Base-by-base conservation (phyloP, 768 basidiomycete genomes). In the Tylopilus vinaceipallidus region DNA sequence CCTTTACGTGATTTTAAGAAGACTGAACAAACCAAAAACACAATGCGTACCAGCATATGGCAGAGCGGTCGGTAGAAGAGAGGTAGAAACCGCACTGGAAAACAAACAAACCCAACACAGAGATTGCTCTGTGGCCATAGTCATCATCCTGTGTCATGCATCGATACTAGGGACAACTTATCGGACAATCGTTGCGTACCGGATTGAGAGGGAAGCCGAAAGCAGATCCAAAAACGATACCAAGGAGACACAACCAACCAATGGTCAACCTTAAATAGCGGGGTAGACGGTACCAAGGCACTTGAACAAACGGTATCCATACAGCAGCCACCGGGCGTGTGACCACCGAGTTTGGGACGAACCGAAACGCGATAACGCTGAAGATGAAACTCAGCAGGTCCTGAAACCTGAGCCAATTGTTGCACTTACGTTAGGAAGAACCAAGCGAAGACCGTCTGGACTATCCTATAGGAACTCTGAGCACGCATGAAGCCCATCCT, bases 371-470 rank as follows among this genome's bases (percentile, higher is more conserved):
- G 53, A 91, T 91, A 53, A 89, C 75, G 6, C 83, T 86, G 22
- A 20, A 40, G 38, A 44, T 20, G 37, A 30, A 44, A 20, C 27
- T 45, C 23, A 40, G n/a, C 55, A 37, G 29, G 39, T 9, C 6
- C 42, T 16, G 39, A 40, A 42, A 46, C 20, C 10, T 22, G 17
- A 26, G 43, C 52, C 27, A 23, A 51, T 29, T 7, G 45, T 39
- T 50, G 26, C 12, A 72, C 82, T 59, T 57, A 86, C 86, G 80
- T 55, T 55, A 92, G 73, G 72, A 92, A 90, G 46, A 81, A 80
- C 90, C 91, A 94, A 3, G 90, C 87, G 58, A 86, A 87, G 32
- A 91, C 35, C 0, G 88, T 86, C 67, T 91, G 88, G 9, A 86
- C 84, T 53, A 91, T 78, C 88, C 87, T 88, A 37, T 20, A 42